Percentiles rank a stretch among this genome's conserved stretches.
Conservation (phyloP, 345 rosid genomes). For the Citrus glauca region DNA sequence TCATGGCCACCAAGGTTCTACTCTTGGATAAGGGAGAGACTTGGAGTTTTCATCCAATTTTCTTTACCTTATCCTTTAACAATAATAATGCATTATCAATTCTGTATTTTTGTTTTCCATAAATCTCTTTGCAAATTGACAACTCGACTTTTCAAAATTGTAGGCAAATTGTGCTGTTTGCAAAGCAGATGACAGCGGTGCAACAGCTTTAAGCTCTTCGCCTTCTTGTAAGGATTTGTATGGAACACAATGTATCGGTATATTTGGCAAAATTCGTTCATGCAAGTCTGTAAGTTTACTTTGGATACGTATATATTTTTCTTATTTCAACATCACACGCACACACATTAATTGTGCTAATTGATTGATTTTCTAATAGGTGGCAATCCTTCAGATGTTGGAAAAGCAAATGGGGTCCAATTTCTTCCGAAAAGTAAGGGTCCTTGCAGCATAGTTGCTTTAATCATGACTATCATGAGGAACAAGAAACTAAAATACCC, state of each 20-base stretch:
- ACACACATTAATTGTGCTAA: neutral
- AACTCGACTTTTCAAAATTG: constrained; percentile 12
- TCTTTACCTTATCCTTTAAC: neutral
- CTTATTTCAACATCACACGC: neutral
- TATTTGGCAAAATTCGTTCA: constrained; percentile 86
- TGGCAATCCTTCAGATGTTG: constrained; percentile 91
- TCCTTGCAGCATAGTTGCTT: constrained; percentile 15
- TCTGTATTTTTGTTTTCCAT: neutral
- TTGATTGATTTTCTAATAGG: constrained; percentile 40
- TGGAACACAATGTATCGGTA: constrained; percentile 82
- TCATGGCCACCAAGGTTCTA: neutral
- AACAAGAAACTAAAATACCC: neutral
- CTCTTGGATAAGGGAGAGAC: neutral
- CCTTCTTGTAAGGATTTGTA: constrained; percentile 81
- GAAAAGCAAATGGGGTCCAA: constrained; percentile 99
- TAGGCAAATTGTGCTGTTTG: constrained; percentile 96
- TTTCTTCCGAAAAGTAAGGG: constrained; percentile 77
- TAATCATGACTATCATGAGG: neutral
- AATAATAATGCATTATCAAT: neutral
- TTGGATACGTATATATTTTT: neutral
- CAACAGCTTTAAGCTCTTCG: constrained; percentile 74
- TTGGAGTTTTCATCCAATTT: neutral
- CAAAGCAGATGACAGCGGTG: constrained; percentile 90
- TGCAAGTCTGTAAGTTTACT: constrained; percentile 90
- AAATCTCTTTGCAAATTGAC: neutral